Conservation (phyloP, 148 eudicot genomes). For the Fallopia convolvulus region DNA sequence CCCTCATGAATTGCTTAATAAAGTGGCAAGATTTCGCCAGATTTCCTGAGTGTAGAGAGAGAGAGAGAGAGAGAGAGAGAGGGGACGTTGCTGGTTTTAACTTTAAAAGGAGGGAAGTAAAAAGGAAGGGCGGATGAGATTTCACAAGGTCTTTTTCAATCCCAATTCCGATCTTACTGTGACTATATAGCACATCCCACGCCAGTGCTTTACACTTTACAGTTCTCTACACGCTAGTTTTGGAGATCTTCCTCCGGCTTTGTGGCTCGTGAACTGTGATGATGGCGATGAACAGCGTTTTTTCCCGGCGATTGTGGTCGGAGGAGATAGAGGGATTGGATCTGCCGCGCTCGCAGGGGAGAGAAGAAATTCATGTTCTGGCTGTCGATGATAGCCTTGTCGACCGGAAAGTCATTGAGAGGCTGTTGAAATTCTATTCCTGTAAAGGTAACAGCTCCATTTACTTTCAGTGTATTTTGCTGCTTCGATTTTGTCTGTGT, state of each 20-base stretch:
- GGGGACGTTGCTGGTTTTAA: conserved; percentile 11
- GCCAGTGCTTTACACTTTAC: not conserved
- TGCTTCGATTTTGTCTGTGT: not conserved
- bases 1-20: conserved; percentile 13
- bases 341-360: not conserved
- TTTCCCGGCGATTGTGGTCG: conserved; percentile 23
- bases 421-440: conserved; percentile 46
- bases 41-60: conserved; percentile 13
- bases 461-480: not conserved
- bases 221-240: too few relatives aligned
- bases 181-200: not conserved
- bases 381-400: conserved; percentile 37
- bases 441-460: conserved; percentile 30
- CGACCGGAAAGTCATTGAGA: conserved; percentile 55
- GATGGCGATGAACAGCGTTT: conserved; percentile 27
- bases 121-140: not conserved
- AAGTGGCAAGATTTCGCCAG: conserved; percentile 16
- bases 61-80: conserved; percentile 5
- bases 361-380: conserved; percentile 3
- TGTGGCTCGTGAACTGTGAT: conserved; percentile 7
- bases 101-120: not conserved
- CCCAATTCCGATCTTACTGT: not conserved
- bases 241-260: not conserved
- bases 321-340: not conserved
- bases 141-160: not conserved